These are phyloP conservation scores for Triticum aestivum DNA, from an alignment of 176 grass and related monocot species.

Conservation along the genomic window IWGSC_CS_RefSeq_v2.1 NC_057807.1:519250584-519251083, in stretches of 20 bases:
- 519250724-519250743: background rate
- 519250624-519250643: background rate
- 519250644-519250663: background rate
- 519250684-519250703: background rate
- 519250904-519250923: background rate
- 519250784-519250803: conserved; percentile 84
- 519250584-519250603: background rate
- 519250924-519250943: background rate
- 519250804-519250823: conserved; percentile 90
- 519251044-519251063: background rate
- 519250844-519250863: conserved; percentile 40
- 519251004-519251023: background rate
- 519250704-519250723: background rate
- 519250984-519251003: background rate
- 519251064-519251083: background rate
- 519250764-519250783: conserved; percentile 38
- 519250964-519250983: background rate
- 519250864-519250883: conserved; percentile 56
- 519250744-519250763: background rate
- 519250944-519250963: conserved; percentile 6
- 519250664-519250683: background rate
- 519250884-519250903: conserved; percentile 13
- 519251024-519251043: background rate
- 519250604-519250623: conserved; percentile 3
- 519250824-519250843: conserved; percentile 84